A percentile compares a stretch with the other conserved stretches of the same genome.
These are phyloP conservation scores for Halenospora varia DNA, from an alignment of 495 filamentous ascomycete species.

Conservation along the genomic window DNA sequence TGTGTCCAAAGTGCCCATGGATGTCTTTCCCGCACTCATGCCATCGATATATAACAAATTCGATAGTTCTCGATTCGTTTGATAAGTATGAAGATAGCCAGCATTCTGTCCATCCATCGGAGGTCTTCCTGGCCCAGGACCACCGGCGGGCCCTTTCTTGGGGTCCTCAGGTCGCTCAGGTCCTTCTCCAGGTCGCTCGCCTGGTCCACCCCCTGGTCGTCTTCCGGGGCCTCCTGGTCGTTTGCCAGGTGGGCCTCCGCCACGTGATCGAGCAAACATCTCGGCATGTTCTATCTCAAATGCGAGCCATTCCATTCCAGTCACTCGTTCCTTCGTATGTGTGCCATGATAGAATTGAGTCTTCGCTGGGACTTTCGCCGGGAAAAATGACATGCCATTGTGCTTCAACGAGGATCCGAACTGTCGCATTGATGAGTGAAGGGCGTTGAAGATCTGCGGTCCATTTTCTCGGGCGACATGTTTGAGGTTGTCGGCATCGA, in stretches of 20 bases:
- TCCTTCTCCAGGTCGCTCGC: conserved; percentile 4
- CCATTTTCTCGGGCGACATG: conserved; percentile 40
- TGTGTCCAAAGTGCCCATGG: conserved; percentile 56
- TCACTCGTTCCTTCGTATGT: conserved; percentile 31
- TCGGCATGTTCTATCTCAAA: conserved; percentile 68
- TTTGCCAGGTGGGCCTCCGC: conserved; percentile 1
- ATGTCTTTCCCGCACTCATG: conserved; percentile 53
- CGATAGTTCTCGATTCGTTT: conserved; percentile 38
- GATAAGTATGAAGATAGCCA: conserved; percentile 55
- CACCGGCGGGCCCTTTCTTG: not conserved
- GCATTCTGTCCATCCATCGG: conserved; percentile 5
- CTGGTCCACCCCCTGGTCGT: conserved; percentile 1
- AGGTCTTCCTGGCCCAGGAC: not conserved
- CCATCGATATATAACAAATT: conserved; percentile 60
- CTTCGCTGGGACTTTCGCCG: conserved; percentile 51
- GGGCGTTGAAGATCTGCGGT: conserved; percentile 61
- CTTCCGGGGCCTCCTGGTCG: no score
- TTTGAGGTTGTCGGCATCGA: not conserved
- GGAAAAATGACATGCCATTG: conserved; percentile 65
- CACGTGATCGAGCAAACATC: conserved; percentile 42
- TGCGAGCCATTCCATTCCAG: conserved; percentile 61
- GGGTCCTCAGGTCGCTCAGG: not conserved
- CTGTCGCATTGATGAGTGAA: conserved; percentile 65
- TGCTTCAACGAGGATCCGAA: conserved; percentile 66
- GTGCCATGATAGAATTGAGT: conserved; percentile 63